Base-by-base conservation (phyloP, 2,329 filamentous ascomycete genomes). In the Penicillium brevicompactum region DNA sequence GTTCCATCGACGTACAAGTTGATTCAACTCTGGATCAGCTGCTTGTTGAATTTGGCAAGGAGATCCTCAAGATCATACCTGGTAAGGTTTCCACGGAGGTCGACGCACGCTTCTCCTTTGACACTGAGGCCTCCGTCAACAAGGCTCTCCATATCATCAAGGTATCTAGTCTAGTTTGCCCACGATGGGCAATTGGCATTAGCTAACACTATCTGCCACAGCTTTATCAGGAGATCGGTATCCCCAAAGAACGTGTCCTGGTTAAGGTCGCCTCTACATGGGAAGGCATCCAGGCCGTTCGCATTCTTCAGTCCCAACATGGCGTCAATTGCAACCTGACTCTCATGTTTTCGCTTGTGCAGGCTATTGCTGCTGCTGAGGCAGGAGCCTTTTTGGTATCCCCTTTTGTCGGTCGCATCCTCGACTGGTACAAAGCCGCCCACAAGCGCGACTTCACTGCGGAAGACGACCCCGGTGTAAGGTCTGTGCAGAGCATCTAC, bases 211-310 rank as follows among this genome's bases (percentile, higher is more conserved):
- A 9, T n/a, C n/a, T 18, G 31, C 31, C 31, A 32, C 73, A 96
- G 91, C 90, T 99, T 64, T 99, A 99, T 88, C 89, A 96, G 80
- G 85, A 89, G 75, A 81, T 89, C 72, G 94, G 94, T 65, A 91
- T 99, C 77, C 82, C 84, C 80, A 97, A 97, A 86, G 91, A 93
- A 72, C 92, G 94, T 63, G 77, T 99, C 73, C 85, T 99, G 68
- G 99, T 99, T 86, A 99, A 99, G 90, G 86, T 99, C 67, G 94
- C 94, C 74, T 96, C 94, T 58, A 99, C 94, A 77, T 99, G 92
- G 91, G 94, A 99, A 83, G 94, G 94, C 76, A 97, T 99, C 86
- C 92, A 99, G 86, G 94, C 94, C 64, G 93, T 94, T 65, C 88
- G 96, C 84, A 92, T 95, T 76, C 89, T 99, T 62, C 93, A 97